Conservation (phyloP, 2,329 filamentous ascomycete species). For the Diaporthe velutina region DNA sequence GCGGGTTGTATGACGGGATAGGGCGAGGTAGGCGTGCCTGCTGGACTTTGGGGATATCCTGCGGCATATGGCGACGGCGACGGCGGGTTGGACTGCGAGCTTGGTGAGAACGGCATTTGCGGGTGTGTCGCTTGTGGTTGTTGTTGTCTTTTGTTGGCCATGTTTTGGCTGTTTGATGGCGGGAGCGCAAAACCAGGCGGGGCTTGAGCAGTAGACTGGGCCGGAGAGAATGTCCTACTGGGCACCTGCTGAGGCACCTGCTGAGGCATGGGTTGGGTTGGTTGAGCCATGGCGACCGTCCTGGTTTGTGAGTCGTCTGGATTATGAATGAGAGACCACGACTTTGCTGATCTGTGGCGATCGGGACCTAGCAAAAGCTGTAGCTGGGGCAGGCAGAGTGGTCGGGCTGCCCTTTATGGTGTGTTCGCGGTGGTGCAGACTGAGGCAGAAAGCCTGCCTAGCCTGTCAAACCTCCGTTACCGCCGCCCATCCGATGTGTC, state of each 20-base stretch:
- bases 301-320: background rate
- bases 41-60: constrained; percentile 33
- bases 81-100: constrained; percentile 31
- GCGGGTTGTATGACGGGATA: constrained; percentile 47
- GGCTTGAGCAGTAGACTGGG: constrained; percentile 71
- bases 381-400: background rate
- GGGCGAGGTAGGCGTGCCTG: constrained; percentile 46
- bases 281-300: constrained; percentile 41
- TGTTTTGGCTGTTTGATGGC: constrained; percentile 15
- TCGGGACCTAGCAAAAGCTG: background rate
- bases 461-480: constrained; percentile 31
- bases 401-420: background rate
- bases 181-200: constrained; percentile 65
- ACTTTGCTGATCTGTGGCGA: background rate
- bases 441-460: constrained; percentile 40
- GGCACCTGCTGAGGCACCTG: constrained; percentile 45
- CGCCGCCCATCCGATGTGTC: constrained; percentile 32
- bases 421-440: constrained; percentile 33
- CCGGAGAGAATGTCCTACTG: constrained; percentile 71
- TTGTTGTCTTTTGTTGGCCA: background rate
- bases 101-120: background rate
- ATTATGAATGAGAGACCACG: background rate
- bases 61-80: constrained; percentile 22
- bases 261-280: constrained; percentile 53
- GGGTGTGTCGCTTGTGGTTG: too few species aligned